These are phyloP conservation scores for Suhomyces pyralidae DNA, from an alignment of 805 yeast species.

Conservation along the genomic window DNA sequence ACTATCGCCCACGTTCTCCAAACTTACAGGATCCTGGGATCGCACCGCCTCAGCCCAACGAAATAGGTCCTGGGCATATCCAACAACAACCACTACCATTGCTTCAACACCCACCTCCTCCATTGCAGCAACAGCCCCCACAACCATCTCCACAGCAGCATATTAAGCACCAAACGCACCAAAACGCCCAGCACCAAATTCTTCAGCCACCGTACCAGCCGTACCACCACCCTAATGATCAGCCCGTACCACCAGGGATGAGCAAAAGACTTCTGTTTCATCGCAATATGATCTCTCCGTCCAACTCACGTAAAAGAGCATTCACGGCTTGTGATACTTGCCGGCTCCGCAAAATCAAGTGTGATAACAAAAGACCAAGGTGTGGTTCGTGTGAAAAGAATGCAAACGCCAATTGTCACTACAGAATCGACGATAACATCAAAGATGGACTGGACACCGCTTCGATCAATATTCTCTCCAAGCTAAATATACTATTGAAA, in stretches of 20 bases:
- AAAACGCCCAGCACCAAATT: not conserved
- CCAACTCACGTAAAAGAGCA: conserved; percentile 23
- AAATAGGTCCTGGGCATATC: not conserved
- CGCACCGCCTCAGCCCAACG: not conserved
- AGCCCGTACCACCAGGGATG: not conserved
- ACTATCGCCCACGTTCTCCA: not conserved
- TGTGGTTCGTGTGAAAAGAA: conserved; percentile 33
- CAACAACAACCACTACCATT: not conserved
- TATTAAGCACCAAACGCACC: not conserved
- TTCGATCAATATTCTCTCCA: conserved; percentile 23
- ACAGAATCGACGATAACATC: conserved; percentile 23
- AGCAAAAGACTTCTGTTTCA: not conserved
- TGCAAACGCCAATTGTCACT: conserved; percentile 27
- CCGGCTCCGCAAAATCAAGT: conserved; percentile 33
- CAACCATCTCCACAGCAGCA: not conserved
- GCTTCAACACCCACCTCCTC: not conserved
- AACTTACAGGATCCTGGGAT: not conserved
- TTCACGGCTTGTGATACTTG: conserved; percentile 40
- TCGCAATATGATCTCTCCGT: not conserved
- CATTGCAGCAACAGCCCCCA: not conserved
- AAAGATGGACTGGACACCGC: conserved; percentile 27
- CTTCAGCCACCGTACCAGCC: not conserved
- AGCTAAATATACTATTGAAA: conserved; percentile 27
- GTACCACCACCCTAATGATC: not conserved
- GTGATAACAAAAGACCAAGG: conserved; percentile 34